Percentiles rank a stretch among this genome's conserved stretches.
phyloP scores from a whole-genome alignment of 139 green algal genomes.

The Chlamydomonas sp. region DNA sequence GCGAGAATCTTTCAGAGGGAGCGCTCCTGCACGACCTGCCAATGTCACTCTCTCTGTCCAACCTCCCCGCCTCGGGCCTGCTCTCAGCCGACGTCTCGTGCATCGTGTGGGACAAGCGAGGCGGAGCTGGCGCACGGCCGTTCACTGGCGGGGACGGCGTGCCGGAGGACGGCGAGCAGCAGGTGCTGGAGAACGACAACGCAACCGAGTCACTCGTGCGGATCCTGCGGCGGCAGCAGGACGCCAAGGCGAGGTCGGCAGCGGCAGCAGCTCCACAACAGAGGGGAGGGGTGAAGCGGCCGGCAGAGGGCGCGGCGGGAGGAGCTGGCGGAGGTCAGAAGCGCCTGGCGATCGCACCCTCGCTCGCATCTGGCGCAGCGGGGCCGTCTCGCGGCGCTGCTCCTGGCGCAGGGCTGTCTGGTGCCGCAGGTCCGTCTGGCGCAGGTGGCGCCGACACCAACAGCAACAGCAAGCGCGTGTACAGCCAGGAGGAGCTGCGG shows the following conservation, averaged over 20 bases:
- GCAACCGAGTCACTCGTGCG: not conserved
- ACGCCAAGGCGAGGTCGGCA: not conserved
- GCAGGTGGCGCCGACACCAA: not conserved
- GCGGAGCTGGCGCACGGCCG: no score
- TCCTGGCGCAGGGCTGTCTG: no score
- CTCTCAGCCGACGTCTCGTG: no score
- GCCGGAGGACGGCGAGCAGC: no score
- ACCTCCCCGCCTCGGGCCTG: no score
- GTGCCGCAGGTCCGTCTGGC: not conserved
- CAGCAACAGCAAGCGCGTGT: not conserved
- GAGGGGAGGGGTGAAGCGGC: not conserved
- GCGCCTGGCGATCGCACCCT: not conserved
- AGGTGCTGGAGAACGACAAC: not conserved
- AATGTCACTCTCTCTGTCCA: no score
- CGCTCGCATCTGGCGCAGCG: not conserved
- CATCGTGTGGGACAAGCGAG: no score
- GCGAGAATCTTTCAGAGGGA: no score
- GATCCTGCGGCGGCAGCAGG: not conserved
- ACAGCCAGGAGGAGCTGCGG: constrained; percentile 5
- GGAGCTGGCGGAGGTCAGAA: not conserved
- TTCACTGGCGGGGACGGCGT: no score
- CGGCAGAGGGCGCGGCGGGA: not conserved
- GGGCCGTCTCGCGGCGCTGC: not conserved
- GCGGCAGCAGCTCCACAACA: not conserved
- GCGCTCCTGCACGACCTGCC: no score